These are phyloP conservation scores for Hypomontagnella monticulosa DNA, from an alignment of 495 filamentous ascomycete species.

Conservation along the genomic window DNA sequence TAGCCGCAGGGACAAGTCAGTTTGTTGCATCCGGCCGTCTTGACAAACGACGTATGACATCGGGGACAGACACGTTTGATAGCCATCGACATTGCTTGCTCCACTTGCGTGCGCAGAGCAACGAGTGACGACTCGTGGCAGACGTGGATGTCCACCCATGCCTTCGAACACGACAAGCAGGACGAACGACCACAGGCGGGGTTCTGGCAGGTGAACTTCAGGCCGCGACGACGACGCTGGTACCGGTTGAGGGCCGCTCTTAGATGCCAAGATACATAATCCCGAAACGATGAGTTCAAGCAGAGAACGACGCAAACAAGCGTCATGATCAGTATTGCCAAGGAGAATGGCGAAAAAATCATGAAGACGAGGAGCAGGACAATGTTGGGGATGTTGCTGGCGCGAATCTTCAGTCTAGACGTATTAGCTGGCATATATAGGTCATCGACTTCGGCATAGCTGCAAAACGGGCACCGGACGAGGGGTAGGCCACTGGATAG, in stretches of 20 bases:
- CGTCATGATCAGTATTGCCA: conserved; percentile 59
- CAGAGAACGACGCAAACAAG: conserved; percentile 52
- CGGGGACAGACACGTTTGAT: conserved; percentile 95
- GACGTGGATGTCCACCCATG: conserved; percentile 77
- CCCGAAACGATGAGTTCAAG: conserved; percentile 42
- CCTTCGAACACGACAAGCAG: conserved; percentile 76
- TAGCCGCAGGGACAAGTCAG: conserved; percentile 97
- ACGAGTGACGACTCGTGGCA: conserved; percentile 84
- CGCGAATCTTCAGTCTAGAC: conserved; percentile 60
- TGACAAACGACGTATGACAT: conserved; percentile 91
- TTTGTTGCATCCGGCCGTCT: conserved; percentile 93
- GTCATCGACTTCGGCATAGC: conserved; percentile 88
- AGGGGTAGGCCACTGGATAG: conserved; percentile 77
- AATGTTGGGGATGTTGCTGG: conserved; percentile 54
- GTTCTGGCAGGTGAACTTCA: conserved; percentile 77
- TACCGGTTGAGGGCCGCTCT: conserved; percentile 66
- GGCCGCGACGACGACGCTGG: conserved; percentile 68
- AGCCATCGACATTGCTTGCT: conserved; percentile 89
- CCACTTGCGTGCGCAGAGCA: conserved; percentile 85
- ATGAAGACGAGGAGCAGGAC: conserved; percentile 54
- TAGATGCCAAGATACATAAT: conserved; percentile 48
- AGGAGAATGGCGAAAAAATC: conserved; percentile 61
- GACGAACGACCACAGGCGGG: conserved; percentile 72
- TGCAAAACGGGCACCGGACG: conserved; percentile 88
- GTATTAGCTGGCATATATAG: conserved; percentile 67